phyloP scores from a whole-genome alignment of 257 asterid genomes.

The Rauvolfia tetraphylla region DNA sequence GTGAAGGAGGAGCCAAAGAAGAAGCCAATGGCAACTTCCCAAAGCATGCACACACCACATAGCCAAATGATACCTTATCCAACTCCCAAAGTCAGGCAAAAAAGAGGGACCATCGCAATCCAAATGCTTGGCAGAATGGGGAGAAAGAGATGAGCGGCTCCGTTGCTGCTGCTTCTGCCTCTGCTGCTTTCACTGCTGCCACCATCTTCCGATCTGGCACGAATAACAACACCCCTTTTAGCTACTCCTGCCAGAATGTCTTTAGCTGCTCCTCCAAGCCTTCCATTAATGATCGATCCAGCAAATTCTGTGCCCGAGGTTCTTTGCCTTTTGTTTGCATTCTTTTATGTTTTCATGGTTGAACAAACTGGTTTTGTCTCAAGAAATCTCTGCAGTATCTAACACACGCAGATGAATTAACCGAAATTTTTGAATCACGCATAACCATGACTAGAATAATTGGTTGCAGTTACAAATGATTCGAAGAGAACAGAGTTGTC shows the following conservation, averaged over 20 bases:
- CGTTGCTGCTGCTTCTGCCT: slow-evolving; percentile 5
- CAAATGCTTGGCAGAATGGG: slow-evolving; percentile 14
- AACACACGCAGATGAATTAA: too few species aligned
- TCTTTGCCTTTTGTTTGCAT: not conserved
- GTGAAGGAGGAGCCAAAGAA: not conserved
- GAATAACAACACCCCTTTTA: not conserved
- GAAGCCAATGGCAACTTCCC: not conserved
- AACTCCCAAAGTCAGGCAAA: not conserved
- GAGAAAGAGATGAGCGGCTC: slow-evolving; percentile 21
- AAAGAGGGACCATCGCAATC: slow-evolving; percentile 3
- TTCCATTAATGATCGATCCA: not conserved
- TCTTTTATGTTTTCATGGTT: too few species aligned
- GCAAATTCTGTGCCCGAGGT: slow-evolving; percentile 18
- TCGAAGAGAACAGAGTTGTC: slow-evolving; percentile 42
- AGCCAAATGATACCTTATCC: slow-evolving; percentile 20
- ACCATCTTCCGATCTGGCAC: not conserved
- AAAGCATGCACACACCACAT: slow-evolving; percentile 13
- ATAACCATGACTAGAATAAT: slow-evolving; percentile 5
- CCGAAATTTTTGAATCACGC: too few species aligned
- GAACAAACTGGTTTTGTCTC: too few species aligned
- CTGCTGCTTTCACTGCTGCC: slow-evolving; percentile 7
- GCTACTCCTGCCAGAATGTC: slow-evolving; percentile 13
- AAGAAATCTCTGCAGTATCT: too few species aligned
- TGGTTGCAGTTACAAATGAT: slow-evolving; percentile 59
- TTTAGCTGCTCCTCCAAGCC: slow-evolving; percentile 5